phyloP scores from a whole-genome alignment of 2,329 filamentous ascomycete genomes.

The Xylariaceae sp. region DNA sequence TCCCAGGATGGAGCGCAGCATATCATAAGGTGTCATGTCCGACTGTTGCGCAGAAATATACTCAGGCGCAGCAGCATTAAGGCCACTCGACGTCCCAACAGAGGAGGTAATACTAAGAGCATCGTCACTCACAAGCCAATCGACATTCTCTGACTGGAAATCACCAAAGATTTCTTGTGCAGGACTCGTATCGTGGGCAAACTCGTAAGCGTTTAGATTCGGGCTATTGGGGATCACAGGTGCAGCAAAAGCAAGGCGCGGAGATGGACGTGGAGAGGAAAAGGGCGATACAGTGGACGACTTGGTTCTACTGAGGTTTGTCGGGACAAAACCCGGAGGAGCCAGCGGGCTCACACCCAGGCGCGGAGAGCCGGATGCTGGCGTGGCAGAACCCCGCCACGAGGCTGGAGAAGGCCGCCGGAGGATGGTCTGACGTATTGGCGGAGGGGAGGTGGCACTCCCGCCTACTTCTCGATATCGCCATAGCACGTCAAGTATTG shows the following conservation, averaged over 20 bases:
- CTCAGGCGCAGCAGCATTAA: constrained; percentile 79
- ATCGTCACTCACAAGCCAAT: constrained; percentile 93
- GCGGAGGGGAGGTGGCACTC: constrained; percentile 68
- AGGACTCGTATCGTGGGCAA: constrained; percentile 75
- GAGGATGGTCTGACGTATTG: constrained; percentile 83
- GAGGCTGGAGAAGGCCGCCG: constrained; percentile 88
- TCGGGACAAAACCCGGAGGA: constrained; percentile 77
- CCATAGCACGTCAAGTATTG: constrained; percentile 87
- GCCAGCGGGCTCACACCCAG: constrained; percentile 78
- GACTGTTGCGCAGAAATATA: constrained; percentile 64
- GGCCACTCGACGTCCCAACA: constrained; percentile 60
- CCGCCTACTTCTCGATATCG: constrained; percentile 67
- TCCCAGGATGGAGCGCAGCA: constrained; percentile 89
- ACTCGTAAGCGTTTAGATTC: constrained; percentile 91
- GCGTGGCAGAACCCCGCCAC: constrained; percentile 82
- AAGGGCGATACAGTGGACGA: constrained; percentile 84
- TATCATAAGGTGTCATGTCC: constrained; percentile 98
- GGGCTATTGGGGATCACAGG: constrained; percentile 92
- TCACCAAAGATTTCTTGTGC: constrained; percentile 86
- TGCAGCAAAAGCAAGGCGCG: constrained; percentile 82
- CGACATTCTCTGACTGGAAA: constrained; percentile 88
- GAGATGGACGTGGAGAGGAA: constrained; percentile 87
- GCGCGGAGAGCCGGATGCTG: constrained; percentile 76
- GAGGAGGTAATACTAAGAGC: constrained; percentile 76
- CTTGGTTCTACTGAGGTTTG: constrained; percentile 71